These are phyloP conservation scores for Calonectria pauciramosa DNA, from an alignment of 2,329 filamentous ascomycete genomes.

Conservation along the genomic window DNA sequence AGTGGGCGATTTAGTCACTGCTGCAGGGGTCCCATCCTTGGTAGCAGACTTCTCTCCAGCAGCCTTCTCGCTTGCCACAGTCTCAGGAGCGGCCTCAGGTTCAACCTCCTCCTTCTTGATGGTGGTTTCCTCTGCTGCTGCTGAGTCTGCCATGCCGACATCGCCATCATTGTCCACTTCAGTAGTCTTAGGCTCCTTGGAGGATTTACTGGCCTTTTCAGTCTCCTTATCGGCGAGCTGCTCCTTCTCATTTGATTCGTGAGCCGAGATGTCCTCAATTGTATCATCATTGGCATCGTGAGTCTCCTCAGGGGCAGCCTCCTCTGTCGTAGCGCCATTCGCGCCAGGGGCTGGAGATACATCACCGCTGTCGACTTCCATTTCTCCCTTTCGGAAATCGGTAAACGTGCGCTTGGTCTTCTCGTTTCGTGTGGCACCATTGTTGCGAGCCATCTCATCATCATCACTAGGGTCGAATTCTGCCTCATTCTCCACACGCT, in stretches of 20 bases:
- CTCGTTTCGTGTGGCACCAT: conserved; percentile 74
- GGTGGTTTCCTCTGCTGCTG: conserved; percentile 41
- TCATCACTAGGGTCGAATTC: conserved; percentile 93
- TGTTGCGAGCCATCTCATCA: conserved; percentile 81
- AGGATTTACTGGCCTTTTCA: conserved; percentile 34
- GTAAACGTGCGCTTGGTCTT: conserved; percentile 65
- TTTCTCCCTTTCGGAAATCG: conserved; percentile 62
- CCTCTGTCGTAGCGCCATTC: conserved; percentile 48
- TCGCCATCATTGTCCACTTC: conserved; percentile 64
- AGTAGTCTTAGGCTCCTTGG: conserved; percentile 35
- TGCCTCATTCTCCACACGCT: conserved; percentile 80
- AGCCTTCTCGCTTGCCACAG: conserved; percentile 34
- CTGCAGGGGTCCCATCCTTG: conserved; percentile 27
- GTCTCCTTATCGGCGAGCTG: conserved; percentile 53
- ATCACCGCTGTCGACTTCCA: conserved; percentile 54
- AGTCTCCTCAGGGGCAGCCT: conserved; percentile 46
- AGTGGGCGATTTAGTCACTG: conserved; percentile 30
- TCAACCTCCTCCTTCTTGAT: conserved; percentile 44
- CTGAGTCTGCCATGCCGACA: conserved; percentile 62
- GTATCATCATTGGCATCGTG: conserved; percentile 57
- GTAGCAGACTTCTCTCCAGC: conserved; percentile 29
- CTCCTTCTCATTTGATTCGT: conserved; percentile 46
- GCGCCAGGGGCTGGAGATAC: conserved; percentile 54
- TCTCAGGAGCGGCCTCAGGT: conserved; percentile 34
- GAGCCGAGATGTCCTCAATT: conserved; percentile 58